Base-by-base conservation (phyloP, 306 rosid species). In the Sphenostylis stenocarpa region DNA sequence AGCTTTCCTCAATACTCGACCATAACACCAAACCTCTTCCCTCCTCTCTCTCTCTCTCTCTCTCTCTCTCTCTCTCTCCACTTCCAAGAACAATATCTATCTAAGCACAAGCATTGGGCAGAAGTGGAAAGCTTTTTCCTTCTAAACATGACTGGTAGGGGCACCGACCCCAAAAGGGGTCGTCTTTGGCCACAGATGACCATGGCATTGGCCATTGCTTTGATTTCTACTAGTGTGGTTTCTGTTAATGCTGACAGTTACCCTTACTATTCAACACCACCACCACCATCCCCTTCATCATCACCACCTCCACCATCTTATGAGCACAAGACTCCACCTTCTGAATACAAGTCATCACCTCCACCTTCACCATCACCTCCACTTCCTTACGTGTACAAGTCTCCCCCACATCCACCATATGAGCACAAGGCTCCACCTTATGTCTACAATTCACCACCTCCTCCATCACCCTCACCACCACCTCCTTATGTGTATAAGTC, bases 161-260 rank as follows among this genome's bases (percentile, higher is more conserved):
- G 89, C 73, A 87, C 88, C 68, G 87, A 69, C 94, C 91, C 94
- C 86, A 5, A 4, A 11, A 41, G 88, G 94, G 98, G 98, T 84
- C 94, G 87, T 51, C 81, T 67, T 44, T 77, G 83, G 93, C 90
- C 89, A 7, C 88, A 83, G 41, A 65, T 90, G 90, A 89, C 88
- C 57, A 19, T 87, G 70, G 88, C 94, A 45, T 80, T 94, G 36
- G 89, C 93, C 77, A 23, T 86, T 19, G 47, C 90, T 10, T 58
- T 89, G 5, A 72, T 94, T 66, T 86, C 94, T 1, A 82, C 81
- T 65, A 86, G 87, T 75, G 88, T 88, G 69, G 91, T 15, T 20
- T 85, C 88, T 4, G 95, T 88, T 51, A 65, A 87, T 58, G 98
- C 91, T 24, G 88, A 91, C 67, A 91, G 84, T 53, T 91, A 94